Evolutionary conservation across 2,329 filamentous ascomycete genomes (phyloP).

Genomic region (Neobulgaria alba): DNA sequence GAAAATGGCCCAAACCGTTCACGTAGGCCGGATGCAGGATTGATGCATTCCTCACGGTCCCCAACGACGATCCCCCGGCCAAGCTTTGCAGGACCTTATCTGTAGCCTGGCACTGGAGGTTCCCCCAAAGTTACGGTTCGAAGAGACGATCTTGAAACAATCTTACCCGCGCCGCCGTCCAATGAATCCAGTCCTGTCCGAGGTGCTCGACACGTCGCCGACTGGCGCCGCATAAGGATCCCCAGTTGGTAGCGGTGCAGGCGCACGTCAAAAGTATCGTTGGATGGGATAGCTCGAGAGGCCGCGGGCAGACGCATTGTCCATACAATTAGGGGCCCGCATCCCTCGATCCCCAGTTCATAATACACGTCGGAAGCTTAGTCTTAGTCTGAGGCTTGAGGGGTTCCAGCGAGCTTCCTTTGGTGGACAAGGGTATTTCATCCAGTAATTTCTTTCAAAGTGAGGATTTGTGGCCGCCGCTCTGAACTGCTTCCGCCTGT

Average conservation of each 20-base stretch:
- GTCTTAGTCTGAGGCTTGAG: slow-evolving; percentile 19
- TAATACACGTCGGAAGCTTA: too few species aligned
- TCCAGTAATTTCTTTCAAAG: slow-evolving; percentile 19
- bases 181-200: slow-evolving; percentile 15
- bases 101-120: too few species aligned
- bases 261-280: slow-evolving; percentile 14
- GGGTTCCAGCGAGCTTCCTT: slow-evolving; percentile 13
- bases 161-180: slow-evolving; percentile 16
- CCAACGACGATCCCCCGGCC: too few species aligned
- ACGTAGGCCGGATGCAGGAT: too few species aligned
- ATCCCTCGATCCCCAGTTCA: too few species aligned
- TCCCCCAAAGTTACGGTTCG: slow-evolving; percentile 1
- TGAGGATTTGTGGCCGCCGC: slow-evolving; percentile 7
- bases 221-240: slow-evolving; percentile 9
- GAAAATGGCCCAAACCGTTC: too few species aligned
- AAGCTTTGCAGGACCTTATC: too few species aligned
- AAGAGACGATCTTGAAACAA: slow-evolving; percentile 20
- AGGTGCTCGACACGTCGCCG: slow-evolving; percentile 19
- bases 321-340: slow-evolving; percentile 9
- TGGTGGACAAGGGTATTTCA: slow-evolving; percentile 8
- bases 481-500: slow-evolving; percentile 12
- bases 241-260: slow-evolving; percentile 15
- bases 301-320: slow-evolving; percentile 10
- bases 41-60: too few species aligned
- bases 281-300: slow-evolving; percentile 10